Evolutionary conservation across 192 early-diverging fungal genomes (phyloP), one percentile per base, ranked within the genome.

Genomic region (Glomus cerebriforme): DNA sequence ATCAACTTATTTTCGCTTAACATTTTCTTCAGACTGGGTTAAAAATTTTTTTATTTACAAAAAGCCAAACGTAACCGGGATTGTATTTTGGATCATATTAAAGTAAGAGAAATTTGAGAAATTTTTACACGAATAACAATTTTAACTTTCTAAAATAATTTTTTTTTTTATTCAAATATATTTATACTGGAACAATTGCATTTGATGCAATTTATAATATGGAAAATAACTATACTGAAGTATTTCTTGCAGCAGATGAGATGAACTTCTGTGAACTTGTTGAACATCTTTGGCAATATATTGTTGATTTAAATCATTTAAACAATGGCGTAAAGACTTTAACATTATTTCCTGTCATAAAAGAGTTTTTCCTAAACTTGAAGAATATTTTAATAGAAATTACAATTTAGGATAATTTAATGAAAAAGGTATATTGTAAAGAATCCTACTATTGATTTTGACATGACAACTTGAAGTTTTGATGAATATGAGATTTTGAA

Each of bases 371-470:
- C 19, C 39, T 2, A 54, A 29, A 9, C 71, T 73, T n/a, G 10
- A 24, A 26, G 26, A 72, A 49, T 49, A 45, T 47, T 72, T 35
- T 49, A 19, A 72, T 45, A 1, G 72, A 73, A 73, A n/a, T 59
- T 59, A 26, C 27, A 54, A 73, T 73, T 32, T 73, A 49, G 72
- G 72, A 73, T 1, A 32, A 47, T 31, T 29, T 73, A 31, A 73
- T 54, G 31, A n/a, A 29, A 32, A 19, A 59, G 72, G 72, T 49
- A 26, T 24, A 73, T 73, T 59, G n/a, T 49, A 73, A 29, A 58
- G n/a, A 43, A 43, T 45, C 9, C 45, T 0, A 13, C 26, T 13
- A 26, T 63, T 63, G 8, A 29, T 29, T 27, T 0, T 9, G 74
- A 75, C 22, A 27, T 19, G 8, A 24, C 7, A 24, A 63, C 34